Evolutionary conservation across 2,329 filamentous ascomycete genomes (phyloP), one percentile per base, ranked within the genome.

Genomic region (Scortechinia acanthostroma): DNA sequence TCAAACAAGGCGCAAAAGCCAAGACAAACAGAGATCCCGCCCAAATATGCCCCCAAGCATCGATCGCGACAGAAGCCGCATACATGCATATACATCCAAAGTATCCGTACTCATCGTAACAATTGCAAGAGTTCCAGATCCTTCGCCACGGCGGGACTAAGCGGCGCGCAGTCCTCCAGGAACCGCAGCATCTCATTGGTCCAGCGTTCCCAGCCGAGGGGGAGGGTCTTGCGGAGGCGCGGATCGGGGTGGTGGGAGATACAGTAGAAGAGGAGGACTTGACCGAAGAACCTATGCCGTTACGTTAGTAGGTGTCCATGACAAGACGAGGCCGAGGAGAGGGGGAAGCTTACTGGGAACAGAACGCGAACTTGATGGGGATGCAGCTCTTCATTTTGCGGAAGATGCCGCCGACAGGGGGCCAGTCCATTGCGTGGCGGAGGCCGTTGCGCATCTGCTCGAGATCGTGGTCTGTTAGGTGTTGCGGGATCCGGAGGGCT

Each of bases 351-450:
- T 53, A 60, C 62, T 66, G 56, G 16, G 62, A 59, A 44, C 63
- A 64, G 52, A 67, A 64, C 4, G 35, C 35, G 17, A 40, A 67
- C 40, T 58, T 63, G 16, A 67, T 60, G 16, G 64, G 64, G 40
- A 65, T 64, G 42, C 63, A 67, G 42, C 60, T 64, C 46, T 60
- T 65, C 64, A 67, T 67, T 20, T 55, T 55, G 13, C 55, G 51
- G 46, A 65, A 65, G n/a, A 65, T 55, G 14, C 62, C 63, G 21
- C 58, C 54, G 1, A 58, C 55, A 2, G 66, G 51, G 4, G 64
- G 63, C 63, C 63, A 67, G 43, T 66, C 56, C 61, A 66, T 66
- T 13, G 63, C 63, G 44, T 64, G 59, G 14, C 54, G 58, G 2
- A 67, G 55, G 10, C 63, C 61, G 45, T 56, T 59, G 28, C 56